Percentiles rank a stretch among this genome's conserved stretches.
Evolutionary conservation across 805 yeast genomes (phyloP).

Genomic region (Metschnikowia vanudenii): DNA sequence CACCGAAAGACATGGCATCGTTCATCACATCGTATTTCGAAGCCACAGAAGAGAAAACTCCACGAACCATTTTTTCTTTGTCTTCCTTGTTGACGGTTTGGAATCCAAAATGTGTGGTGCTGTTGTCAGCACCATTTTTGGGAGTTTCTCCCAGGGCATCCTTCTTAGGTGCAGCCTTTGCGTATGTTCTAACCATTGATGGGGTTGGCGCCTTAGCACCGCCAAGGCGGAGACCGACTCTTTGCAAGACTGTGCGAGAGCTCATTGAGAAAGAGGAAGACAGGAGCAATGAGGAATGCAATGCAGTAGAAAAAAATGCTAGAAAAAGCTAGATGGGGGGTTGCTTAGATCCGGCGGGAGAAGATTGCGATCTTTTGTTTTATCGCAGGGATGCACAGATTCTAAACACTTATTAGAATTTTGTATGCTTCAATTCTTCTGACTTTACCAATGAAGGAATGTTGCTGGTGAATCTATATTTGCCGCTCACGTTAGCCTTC

Average conservation of each 20-base stretch:
- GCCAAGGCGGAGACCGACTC: background rate
- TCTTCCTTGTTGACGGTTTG: conserved; percentile 74
- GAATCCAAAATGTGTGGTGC: conserved; percentile 92
- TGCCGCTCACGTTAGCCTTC: too few species aligned
- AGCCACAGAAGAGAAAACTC: conserved; percentile 93
- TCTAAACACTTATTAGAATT: too few species aligned
- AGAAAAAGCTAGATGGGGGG: background rate
- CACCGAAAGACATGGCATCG: conserved; percentile 95
- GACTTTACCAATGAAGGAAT: too few species aligned
- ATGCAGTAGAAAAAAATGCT: background rate
- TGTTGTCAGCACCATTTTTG: background rate
- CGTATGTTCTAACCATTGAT: background rate
- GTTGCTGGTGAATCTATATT: too few species aligned
- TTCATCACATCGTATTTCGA: conserved; percentile 94
- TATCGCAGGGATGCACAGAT: too few species aligned
- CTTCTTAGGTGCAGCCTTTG: background rate
- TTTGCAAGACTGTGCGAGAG: background rate
- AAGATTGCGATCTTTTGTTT: too few species aligned
- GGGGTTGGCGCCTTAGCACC: background rate
- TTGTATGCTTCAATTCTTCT: too few species aligned
- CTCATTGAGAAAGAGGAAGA: background rate
- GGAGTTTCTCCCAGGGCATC: background rate
- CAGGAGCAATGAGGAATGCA: background rate
- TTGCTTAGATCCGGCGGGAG: background rate
- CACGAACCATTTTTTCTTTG: conserved; percentile 79